phyloP scores from a whole-genome alignment of 805 yeast species.

The Candida incommunis region DNA sequence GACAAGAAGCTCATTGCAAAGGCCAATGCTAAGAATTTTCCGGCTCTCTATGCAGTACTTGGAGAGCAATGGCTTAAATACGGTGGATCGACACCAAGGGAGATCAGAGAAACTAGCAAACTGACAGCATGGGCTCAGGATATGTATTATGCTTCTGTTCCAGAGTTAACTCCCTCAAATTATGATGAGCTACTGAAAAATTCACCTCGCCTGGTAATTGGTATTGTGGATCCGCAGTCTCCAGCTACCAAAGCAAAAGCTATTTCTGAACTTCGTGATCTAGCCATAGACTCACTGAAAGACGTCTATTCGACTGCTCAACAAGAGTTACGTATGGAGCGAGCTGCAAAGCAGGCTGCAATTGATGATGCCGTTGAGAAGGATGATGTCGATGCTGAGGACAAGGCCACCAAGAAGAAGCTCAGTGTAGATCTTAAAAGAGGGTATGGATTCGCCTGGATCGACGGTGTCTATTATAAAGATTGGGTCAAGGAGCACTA shows the following conservation, averaged over 20 bases:
- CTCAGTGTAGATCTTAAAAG: conserved; percentile 13
- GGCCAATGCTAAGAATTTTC: conserved; percentile 17
- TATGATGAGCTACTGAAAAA: conserved; percentile 17
- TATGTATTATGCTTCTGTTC: conserved; percentile 22
- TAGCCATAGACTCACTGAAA: neutral
- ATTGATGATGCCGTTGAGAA: conserved; percentile 20
- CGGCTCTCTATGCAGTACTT: conserved; percentile 19
- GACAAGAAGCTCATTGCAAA: conserved; percentile 15
- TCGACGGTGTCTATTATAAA: conserved; percentile 22
- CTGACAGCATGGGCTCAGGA: conserved; percentile 19
- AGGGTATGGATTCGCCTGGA: conserved; percentile 22
- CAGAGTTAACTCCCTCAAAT: conserved; percentile 23
- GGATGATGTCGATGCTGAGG: conserved; percentile 18
- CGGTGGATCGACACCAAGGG: conserved; percentile 19
- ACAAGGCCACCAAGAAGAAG: conserved; percentile 16
- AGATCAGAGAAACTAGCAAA: conserved; percentile 18
- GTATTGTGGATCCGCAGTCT: conserved; percentile 15
- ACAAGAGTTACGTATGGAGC: conserved; percentile 14
- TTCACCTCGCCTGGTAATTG: conserved; percentile 19
- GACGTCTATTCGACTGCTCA: neutral
- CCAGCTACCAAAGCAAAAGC: neutral
- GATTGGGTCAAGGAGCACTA: conserved; percentile 19
- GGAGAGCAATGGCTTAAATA: conserved; percentile 13
- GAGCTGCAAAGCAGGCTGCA: conserved; percentile 18
- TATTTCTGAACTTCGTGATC: neutral